A percentile compares a stretch with the other conserved stretches of the same genome.
phyloP scores from a whole-genome alignment of 331 rosid species.

The Saraca asoca region DNA sequence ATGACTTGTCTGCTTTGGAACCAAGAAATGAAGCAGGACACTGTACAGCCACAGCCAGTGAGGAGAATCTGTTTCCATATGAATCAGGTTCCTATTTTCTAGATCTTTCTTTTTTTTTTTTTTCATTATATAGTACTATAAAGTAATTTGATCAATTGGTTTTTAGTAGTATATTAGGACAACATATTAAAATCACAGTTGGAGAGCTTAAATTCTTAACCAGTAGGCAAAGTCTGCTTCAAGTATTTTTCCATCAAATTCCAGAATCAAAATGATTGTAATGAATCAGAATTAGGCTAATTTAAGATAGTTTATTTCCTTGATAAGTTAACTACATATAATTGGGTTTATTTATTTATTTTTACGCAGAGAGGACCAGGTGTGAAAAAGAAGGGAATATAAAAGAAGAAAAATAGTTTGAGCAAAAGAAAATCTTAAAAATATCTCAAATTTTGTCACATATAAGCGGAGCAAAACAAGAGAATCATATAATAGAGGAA shows the following conservation, averaged over 20 bases:
- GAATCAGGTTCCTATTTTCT: slow-evolving; percentile 43
- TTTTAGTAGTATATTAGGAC: too few relatives aligned
- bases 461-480: not conserved
- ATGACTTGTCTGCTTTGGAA: slow-evolving; percentile 51
- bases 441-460: not conserved
- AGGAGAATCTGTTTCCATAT: slow-evolving; percentile 37
- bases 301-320: not conserved
- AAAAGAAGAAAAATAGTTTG: not conserved
- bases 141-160: too few relatives aligned
- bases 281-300: not conserved
- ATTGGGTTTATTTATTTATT: too few relatives aligned
- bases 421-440: slow-evolving; percentile 3
- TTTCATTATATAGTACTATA: too few relatives aligned
- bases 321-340: not conserved
- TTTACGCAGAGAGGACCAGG: not conserved
- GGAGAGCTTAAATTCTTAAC: too few relatives aligned
- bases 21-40: slow-evolving; percentile 51
- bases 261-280: slow-evolving; percentile 14
- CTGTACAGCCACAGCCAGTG: slow-evolving; percentile 25
- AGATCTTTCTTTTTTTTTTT: not conserved
- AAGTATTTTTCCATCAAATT: not conserved
- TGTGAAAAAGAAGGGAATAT: not conserved
- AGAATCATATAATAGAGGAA: too few relatives aligned
- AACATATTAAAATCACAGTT: too few relatives aligned
- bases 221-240: too few relatives aligned